phyloP scores from a whole-genome alignment of 1,284 basidiomycete genomes.

The Cutaneotrichosporon sp. region DNA sequence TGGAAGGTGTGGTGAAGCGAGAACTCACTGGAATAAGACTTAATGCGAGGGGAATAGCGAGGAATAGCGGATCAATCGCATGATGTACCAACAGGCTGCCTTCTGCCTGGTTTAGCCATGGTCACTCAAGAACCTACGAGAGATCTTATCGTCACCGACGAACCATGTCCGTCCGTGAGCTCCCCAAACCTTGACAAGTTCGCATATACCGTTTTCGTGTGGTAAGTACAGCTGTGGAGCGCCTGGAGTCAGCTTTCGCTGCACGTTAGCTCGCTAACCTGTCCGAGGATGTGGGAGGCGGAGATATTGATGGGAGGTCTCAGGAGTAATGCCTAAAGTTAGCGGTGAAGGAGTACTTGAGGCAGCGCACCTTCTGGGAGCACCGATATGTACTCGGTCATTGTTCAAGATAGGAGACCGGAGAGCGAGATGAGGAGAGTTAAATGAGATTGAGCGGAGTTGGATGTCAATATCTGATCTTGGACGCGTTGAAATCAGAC shows the following conservation, averaged over 20 bases:
- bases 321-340: conserved; percentile 31
- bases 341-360: background rate
- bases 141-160: conserved; percentile 33
- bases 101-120: conserved; percentile 18
- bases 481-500: conserved; percentile 9
- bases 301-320: conserved; percentile 29
- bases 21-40: conserved; percentile 28
- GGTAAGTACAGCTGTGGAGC: conserved; percentile 40
- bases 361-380: conserved; percentile 22
- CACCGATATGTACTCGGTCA: conserved; percentile 30
- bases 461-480: background rate
- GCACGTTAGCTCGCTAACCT: conserved; percentile 19
- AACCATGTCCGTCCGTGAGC: conserved; percentile 41
- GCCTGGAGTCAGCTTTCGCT: conserved; percentile 19
- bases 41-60: conserved; percentile 37
- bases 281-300: conserved; percentile 45
- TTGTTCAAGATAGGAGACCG: background rate
- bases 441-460: too few relatives aligned
- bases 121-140: conserved; percentile 21
- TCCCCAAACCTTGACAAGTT: conserved; percentile 35
- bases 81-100: conserved; percentile 38
- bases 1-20: too few relatives aligned
- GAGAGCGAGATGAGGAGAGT: background rate
- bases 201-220: conserved; percentile 19
- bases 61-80: conserved; percentile 40